Base-by-base conservation (phyloP, 352 stramenopile species). In the Globisporangium paroecandrum region DNA sequence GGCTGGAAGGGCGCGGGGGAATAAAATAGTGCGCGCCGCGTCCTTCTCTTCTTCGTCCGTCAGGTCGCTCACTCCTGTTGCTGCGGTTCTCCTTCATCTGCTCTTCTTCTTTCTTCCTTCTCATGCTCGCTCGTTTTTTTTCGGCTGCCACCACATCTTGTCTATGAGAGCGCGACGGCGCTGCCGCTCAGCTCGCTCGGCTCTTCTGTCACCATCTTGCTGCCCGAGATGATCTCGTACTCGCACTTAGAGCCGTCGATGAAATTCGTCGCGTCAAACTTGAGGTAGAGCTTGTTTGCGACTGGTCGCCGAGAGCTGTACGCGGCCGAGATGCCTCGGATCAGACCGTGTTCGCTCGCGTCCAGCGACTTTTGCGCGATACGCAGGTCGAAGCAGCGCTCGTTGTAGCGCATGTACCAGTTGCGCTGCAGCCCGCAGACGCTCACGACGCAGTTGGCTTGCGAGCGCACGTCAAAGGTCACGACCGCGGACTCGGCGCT, bases 261-360 rank as follows among this genome's bases (percentile, higher is more conserved):
- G 41, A 89, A 89, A 72, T 93, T 93, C 32, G 74, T 81, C 47
- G 78, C 71, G 72, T 93, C 85, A 60, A 93, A 93, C 66, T 93
- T 93, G 58, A 93, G 76, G 68, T 91, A 93, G 55, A 93, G 72
- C 59, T 85, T 89, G 22, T 69, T 76, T 36, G 85, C 85, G 25
- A 89, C 77, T 1, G 81, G 85, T 15, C 75, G 77, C 18, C 69
- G 36, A 27, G 74, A 67, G 24, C 74, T 81, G 69, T 88, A 93
- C 22, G 82, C 85, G 1, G 85, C 85, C 71, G 81, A 90, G 58
- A 93, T 80, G 56, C 81, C 85, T 25, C 74, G 73, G 62, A 93
- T 91, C 55, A 90, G 69, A 3, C 83, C 82, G 68, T 90, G 88
- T 63, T 89, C 72, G 9, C 64, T 58, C 32, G 77, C 24, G 63